Evolutionary conservation across 2,329 filamentous ascomycete genomes (phyloP).

Genomic region (Cercospora sp.): DNA sequence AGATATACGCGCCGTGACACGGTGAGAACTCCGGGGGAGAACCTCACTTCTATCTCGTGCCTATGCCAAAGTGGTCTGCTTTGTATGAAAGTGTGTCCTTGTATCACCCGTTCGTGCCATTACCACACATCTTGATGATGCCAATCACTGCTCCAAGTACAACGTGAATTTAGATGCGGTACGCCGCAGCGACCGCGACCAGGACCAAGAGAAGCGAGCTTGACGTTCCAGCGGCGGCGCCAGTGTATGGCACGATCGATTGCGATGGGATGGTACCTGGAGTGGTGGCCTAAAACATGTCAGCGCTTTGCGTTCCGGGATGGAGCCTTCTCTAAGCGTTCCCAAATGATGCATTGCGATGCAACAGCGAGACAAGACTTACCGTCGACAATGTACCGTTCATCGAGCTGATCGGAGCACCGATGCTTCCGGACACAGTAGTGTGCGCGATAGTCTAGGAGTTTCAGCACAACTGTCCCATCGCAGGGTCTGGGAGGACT

Average conservation of each 20-base stretch:
- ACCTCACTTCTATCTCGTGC: background rate
- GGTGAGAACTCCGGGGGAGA: background rate
- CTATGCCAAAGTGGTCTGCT: background rate
- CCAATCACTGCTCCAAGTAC: background rate
- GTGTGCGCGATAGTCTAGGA: background rate
- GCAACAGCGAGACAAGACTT: background rate
- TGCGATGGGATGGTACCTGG: background rate
- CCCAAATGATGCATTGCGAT: background rate
- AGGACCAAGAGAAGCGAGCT: background rate
- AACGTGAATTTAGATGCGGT: background rate
- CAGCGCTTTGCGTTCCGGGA: background rate
- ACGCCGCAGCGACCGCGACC: background rate
- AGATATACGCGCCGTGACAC: conserved; percentile 10
- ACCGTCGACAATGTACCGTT: conserved; percentile 17
- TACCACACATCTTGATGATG: background rate
- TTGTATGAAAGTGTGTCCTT: background rate
- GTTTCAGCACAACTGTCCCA: background rate
- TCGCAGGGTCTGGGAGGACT: background rate
- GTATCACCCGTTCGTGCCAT: background rate
- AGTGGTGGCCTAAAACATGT: background rate
- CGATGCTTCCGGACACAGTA: conserved; percentile 1
- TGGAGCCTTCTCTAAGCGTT: background rate
- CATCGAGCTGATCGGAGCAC: conserved; percentile 1
- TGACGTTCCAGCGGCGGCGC: background rate
- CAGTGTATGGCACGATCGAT: conserved; percentile 16